Conservation (phyloP, 306 rosid genomes). For the Malus orientalis region DNA sequence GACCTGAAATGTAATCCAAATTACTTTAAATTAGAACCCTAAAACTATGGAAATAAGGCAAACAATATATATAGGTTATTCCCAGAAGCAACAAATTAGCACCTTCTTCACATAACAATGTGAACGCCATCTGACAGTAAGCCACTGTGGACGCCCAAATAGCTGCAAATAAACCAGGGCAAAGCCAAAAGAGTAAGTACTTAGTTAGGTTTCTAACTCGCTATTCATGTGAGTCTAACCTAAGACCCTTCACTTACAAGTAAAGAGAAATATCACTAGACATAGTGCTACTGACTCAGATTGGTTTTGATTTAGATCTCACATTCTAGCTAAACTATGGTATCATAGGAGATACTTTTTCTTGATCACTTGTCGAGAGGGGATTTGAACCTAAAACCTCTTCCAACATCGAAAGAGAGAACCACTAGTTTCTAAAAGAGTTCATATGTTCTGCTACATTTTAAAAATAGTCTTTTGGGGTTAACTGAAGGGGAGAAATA, state of each 20-base stretch:
- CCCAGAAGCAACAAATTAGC: background rate
- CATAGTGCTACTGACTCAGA: too few relatives aligned
- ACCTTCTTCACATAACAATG: constrained; percentile 47
- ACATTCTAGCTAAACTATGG: too few relatives aligned
- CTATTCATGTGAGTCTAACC: too few relatives aligned
- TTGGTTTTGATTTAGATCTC: too few relatives aligned
- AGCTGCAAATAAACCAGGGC: constrained; percentile 38
- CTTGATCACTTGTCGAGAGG: too few relatives aligned
- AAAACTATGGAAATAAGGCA: background rate
- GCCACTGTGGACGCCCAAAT: constrained; percentile 91
- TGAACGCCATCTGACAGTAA: constrained; percentile 69
- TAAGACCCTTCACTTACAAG: too few relatives aligned
- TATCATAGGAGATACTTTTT: too few relatives aligned
- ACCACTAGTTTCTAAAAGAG: too few relatives aligned
- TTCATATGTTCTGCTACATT: too few relatives aligned
- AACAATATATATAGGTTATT: background rate
- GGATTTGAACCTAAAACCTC: background rate
- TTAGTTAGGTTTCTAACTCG: too few relatives aligned
- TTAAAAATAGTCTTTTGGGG: background rate
- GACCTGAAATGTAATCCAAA: constrained; percentile 38
- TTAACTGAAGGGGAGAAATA: background rate
- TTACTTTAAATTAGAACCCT: background rate
- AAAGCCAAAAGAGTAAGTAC: background rate
- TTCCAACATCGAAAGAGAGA: too few relatives aligned
- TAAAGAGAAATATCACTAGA: too few relatives aligned